Evolutionary conservation across 2,329 filamentous ascomycete species (phyloP).

Genomic region (Dothistroma septosporum): DNA sequence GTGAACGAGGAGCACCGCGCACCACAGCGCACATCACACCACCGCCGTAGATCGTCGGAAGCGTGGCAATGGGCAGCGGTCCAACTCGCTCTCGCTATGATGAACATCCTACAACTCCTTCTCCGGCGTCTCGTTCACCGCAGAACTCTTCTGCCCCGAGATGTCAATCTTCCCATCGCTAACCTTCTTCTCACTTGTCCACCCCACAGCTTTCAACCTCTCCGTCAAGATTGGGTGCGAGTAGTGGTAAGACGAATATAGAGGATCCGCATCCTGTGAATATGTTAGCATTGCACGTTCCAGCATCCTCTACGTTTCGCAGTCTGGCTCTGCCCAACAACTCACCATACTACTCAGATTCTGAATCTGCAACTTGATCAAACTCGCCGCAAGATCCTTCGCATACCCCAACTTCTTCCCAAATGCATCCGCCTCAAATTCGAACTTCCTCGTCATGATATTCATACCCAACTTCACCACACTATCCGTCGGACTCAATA

Average conservation of each 20-base stretch:
- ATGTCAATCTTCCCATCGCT: constrained; percentile 41
- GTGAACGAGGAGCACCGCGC: neutral
- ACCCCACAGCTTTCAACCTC: constrained; percentile 83
- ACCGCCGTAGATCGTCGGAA: neutral
- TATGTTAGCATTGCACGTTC: neutral
- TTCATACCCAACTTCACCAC: constrained; percentile 95
- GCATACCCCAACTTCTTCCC: constrained; percentile 80
- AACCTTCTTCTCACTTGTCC: constrained; percentile 64
- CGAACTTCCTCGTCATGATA: constrained; percentile 86
- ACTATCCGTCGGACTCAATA: constrained; percentile 91
- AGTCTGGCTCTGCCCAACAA: too few relatives aligned
- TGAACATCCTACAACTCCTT: constrained; percentile 17
- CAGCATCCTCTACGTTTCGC: neutral
- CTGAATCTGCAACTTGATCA: constrained; percentile 97
- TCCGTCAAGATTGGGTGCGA: constrained; percentile 95
- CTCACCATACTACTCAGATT: constrained; percentile 84
- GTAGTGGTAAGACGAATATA: constrained; percentile 98
- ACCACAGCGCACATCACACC: neutral
- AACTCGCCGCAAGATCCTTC: constrained; percentile 73
- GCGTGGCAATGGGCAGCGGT: neutral
- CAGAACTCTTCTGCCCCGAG: constrained; percentile 9
- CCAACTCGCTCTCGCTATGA: neutral
- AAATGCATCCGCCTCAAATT: constrained; percentile 94
- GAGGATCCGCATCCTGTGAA: constrained; percentile 76
- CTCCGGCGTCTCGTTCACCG: constrained; percentile 3